A percentile compares a stretch with the other conserved stretches of the same genome.
phyloP scores from a whole-genome alignment of 2,329 filamentous ascomycete species.

The Diaporthe sp. region DNA sequence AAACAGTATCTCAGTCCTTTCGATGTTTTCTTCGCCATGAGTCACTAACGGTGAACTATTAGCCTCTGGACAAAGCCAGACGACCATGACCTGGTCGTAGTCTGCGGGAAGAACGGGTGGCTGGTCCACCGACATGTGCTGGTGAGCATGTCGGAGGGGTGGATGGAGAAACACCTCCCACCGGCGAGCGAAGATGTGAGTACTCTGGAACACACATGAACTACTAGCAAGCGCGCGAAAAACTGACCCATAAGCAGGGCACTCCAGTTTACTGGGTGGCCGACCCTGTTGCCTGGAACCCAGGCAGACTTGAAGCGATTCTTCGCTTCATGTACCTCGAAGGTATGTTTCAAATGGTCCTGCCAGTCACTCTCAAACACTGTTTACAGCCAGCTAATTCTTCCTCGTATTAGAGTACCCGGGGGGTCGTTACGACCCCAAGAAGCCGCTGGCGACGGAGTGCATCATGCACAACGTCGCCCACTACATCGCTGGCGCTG shows the following conservation, averaged over 20 bases:
- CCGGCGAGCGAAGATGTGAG: conserved; percentile 31
- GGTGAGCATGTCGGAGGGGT: conserved; percentile 32
- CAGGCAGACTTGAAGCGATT: conserved; percentile 42
- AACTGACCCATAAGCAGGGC: conserved; percentile 30
- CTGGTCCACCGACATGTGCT: conserved; percentile 38
- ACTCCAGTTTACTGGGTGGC: conserved; percentile 31
- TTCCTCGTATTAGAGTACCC: conserved; percentile 41
- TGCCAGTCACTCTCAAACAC: too few species aligned
- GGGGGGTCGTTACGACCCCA: conserved; percentile 34
- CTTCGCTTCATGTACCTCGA: conserved; percentile 49
- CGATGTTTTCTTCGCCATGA: too few species aligned
- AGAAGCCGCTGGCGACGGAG: conserved; percentile 41
- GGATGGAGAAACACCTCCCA: conserved; percentile 36
- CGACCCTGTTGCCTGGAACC: conserved; percentile 41
- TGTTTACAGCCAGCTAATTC: conserved; percentile 18
- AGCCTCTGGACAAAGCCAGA: conserved; percentile 29
- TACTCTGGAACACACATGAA: neutral
- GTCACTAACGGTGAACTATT: neutral
- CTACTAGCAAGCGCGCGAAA: neutral
- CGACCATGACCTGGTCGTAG: conserved; percentile 27
- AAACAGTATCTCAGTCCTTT: neutral
- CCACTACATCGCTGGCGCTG: conserved; percentile 47
- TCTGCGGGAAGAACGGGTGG: conserved; percentile 19
- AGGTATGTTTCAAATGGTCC: conserved; percentile 26
- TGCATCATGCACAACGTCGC: conserved; percentile 44